Conservation (phyloP, 75 land plant species). For the Picea sitchensis region DNA sequence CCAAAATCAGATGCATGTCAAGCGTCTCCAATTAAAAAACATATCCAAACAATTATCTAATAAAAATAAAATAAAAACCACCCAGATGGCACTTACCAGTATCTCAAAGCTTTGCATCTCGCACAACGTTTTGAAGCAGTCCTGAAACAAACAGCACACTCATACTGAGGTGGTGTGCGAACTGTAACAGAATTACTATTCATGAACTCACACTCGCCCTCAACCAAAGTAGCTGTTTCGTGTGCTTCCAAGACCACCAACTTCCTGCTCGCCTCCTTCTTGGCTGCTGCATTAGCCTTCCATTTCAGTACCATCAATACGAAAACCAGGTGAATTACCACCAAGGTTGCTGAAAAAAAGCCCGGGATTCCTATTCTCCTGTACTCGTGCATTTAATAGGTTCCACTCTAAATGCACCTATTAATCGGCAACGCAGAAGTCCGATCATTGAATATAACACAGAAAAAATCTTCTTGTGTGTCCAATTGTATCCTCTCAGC, state of each 20-base stretch:
- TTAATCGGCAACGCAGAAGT: too few relatives aligned
- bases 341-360: slow-evolving; percentile 29
- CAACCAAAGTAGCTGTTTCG: slow-evolving; percentile 40
- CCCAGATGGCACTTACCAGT: slow-evolving; percentile 47
- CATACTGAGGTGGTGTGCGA: neutral
- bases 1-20: neutral
- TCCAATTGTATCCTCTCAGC: neutral
- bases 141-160: slow-evolving; percentile 55
- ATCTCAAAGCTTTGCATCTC: slow-evolving; percentile 72
- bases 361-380: slow-evolving; percentile 39
- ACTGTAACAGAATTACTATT: slow-evolving; percentile 2
- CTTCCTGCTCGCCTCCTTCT: slow-evolving; percentile 39
- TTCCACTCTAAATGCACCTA: too few relatives aligned
- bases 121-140: slow-evolving; percentile 68
- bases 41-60: neutral
- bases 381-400: slow-evolving; percentile 33
- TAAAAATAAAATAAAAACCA: neutral
- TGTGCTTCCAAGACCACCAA: slow-evolving; percentile 41
- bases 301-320: slow-evolving; percentile 34
- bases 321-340: slow-evolving; percentile 20
- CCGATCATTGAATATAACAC: too few relatives aligned
- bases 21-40: neutral
- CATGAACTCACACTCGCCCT: slow-evolving; percentile 21
- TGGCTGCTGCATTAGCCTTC: slow-evolving; percentile 22
- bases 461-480: too few relatives aligned